Base-by-base conservation (phyloP, 768 basidiomycete genomes). In the Lactarius hatsudake region DNA sequence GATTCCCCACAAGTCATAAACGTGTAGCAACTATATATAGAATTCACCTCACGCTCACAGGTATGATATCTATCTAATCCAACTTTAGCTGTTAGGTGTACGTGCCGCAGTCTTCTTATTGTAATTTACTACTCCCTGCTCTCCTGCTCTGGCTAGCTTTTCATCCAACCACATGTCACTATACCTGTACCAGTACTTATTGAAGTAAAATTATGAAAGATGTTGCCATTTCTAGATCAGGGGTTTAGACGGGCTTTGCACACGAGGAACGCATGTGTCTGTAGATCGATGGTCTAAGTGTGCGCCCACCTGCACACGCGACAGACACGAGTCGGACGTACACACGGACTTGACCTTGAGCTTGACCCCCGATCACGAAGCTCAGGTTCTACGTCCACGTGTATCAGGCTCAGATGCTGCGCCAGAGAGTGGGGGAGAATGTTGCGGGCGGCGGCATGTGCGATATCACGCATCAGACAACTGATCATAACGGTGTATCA, bases 151-250 rank as follows among this genome's bases (percentile, higher is more conserved):
- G 23, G 30, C 32, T 56, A 54, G 61, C 42, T 12, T 28, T 28
- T 48, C n/a, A 23, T 36, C 34, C 15, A 34, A 12, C 26, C 18
- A 0, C 34, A 36, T 57, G 40, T 61, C 61, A 48, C 32, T 32
- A 42, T 51, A 13, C 23, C 48, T 53, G 51, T 53, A 53, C 48
- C 51, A 53, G 51, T 53, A 36, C 54, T 61, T 65, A 61, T 60
- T 56, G 26, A 42, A 61, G 10, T 65, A 42, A 38, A 28, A 42
- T 59, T 36, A 26, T 53, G 23, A 53, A 53, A n/a, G 51, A 26
- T 13, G 26, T 13, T 51, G 9, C n/a, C 13, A 8, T 53, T 26
- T 15, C 6, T n/a, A 26, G 48, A 23, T 26, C 26, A 53, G 12
- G 23, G 48, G 48, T 9, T 51, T 18, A 18, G 45, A 18, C 20